Percentiles rank a stretch among this genome's conserved stretches.
phyloP scores from a whole-genome alignment of 768 basidiomycete species.

The Astraeus odoratus region DNA sequence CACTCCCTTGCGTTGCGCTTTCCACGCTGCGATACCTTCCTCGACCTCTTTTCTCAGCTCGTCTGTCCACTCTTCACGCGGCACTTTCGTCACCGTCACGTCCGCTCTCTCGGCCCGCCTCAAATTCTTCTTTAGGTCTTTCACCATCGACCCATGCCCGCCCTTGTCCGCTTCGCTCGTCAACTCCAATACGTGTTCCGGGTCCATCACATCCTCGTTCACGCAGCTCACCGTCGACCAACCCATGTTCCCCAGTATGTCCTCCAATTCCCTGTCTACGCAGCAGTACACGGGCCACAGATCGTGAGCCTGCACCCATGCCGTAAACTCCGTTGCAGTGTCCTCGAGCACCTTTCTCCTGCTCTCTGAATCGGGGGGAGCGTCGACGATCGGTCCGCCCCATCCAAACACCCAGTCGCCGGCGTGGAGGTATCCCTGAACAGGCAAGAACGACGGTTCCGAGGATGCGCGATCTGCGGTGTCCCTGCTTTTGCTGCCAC shows the following conservation, averaged over 20 bases:
- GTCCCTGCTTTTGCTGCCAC: too few species aligned
- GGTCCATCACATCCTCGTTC: constrained; percentile 52
- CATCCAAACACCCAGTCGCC: constrained; percentile 52
- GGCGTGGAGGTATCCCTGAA: constrained; percentile 53
- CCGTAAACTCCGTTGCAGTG: constrained; percentile 37
- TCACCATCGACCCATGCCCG: constrained; percentile 35
- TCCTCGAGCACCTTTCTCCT: constrained; percentile 27
- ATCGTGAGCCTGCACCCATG: constrained; percentile 35
- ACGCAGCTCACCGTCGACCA: constrained; percentile 62
- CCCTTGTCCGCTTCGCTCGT: constrained; percentile 31
- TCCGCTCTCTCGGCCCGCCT: constrained; percentile 49
- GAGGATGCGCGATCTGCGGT: too few species aligned
- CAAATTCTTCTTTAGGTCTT: constrained; percentile 57
- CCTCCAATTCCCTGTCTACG: constrained; percentile 45
- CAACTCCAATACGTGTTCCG: constrained; percentile 38
- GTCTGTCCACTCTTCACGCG: constrained; percentile 32
- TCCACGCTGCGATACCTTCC: constrained; percentile 51
- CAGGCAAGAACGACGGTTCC: constrained; percentile 39
- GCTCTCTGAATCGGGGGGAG: too few species aligned
- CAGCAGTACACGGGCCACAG: constrained; percentile 56
- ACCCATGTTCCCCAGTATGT: constrained; percentile 41
- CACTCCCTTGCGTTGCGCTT: constrained; percentile 42
- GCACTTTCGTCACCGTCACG: constrained; percentile 42
- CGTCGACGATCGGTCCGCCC: constrained; percentile 55
- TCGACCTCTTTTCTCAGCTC: constrained; percentile 43